phyloP scores from a whole-genome alignment of 192 early-diverging fungal genomes.

The Coemansia sp. region DNA sequence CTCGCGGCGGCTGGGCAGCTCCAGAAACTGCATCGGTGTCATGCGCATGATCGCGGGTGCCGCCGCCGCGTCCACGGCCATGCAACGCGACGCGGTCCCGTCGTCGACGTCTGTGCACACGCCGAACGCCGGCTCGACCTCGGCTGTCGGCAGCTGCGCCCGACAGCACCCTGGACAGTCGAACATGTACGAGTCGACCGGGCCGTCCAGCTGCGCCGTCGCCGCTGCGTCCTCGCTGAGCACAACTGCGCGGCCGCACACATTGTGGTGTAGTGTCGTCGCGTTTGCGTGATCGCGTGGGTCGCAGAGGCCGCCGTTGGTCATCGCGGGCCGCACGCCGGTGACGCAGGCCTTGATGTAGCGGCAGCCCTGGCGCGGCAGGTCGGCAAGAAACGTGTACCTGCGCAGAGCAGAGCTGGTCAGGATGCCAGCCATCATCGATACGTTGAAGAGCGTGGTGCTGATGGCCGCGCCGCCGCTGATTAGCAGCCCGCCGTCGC shows the following conservation, averaged over 20 bases:
- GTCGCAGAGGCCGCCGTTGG: constrained; percentile 19
- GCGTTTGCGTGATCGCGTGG: constrained; percentile 33
- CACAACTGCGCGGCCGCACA: constrained; percentile 17
- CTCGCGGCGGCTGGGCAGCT: constrained; percentile 19
- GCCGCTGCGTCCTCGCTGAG: neutral
- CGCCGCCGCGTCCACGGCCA: constrained; percentile 8
- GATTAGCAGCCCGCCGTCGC: constrained; percentile 31
- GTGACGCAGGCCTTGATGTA: constrained; percentile 28
- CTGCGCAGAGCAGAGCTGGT: constrained; percentile 31
- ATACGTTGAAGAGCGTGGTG: constrained; percentile 26
- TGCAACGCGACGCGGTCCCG: constrained; percentile 18
- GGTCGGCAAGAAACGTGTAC: constrained; percentile 13
- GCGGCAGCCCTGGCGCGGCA: constrained; percentile 13
- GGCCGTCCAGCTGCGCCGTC: constrained; percentile 16
- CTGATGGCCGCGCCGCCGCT: constrained; percentile 30
- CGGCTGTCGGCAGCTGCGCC: neutral
- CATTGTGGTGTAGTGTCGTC: constrained; percentile 32
- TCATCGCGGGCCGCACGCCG: constrained; percentile 2
- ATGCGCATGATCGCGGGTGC: constrained; percentile 23
- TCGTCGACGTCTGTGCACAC: constrained; percentile 26
- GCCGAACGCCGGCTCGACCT: constrained; percentile 25
- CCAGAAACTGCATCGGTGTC: constrained; percentile 32
- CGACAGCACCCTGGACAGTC: constrained; percentile 25
- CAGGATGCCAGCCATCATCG: constrained; percentile 24
- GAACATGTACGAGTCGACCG: constrained; percentile 26